Evolutionary conservation across 163 green algal species (phyloP).

Genomic region (Coccomyxa subellipsoidea): DNA sequence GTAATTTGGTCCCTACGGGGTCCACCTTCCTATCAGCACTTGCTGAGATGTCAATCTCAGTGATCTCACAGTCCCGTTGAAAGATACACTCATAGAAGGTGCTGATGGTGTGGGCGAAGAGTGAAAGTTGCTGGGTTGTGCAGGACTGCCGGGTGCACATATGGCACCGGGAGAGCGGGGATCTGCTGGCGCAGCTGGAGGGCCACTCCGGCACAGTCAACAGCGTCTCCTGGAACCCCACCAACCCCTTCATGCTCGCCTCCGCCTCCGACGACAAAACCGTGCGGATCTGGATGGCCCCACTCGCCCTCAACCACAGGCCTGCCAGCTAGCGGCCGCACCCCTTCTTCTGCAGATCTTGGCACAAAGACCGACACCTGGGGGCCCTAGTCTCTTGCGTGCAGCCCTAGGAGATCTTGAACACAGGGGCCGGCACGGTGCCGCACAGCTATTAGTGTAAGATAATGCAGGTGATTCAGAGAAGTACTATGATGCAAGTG

Average conservation of each 20-base stretch:
- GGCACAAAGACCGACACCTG: too few relatives aligned
- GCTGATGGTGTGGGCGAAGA: neutral
- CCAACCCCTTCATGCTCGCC: slow-evolving; percentile 79
- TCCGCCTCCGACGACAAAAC: slow-evolving; percentile 84
- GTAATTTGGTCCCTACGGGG: too few relatives aligned
- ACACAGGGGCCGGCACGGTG: too few relatives aligned
- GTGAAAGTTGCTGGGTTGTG: neutral
- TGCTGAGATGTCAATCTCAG: too few relatives aligned
- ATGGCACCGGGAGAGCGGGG: slow-evolving; percentile 77
- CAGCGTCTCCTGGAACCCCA: slow-evolving; percentile 84
- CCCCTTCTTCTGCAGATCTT: neutral
- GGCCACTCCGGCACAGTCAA: slow-evolving; percentile 92
- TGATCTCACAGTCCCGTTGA: too few relatives aligned
- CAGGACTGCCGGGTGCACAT: slow-evolving; percentile 72
- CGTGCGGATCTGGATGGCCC: slow-evolving; percentile 70
- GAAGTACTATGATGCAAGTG: too few relatives aligned
- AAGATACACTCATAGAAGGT: neutral
- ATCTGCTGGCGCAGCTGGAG: slow-evolving; percentile 73
- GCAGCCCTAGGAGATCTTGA: too few relatives aligned
- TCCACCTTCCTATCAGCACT: too few relatives aligned
- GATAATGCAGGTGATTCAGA: too few relatives aligned
- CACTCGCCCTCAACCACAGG: neutral
- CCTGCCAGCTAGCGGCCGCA: neutral
- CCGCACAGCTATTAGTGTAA: too few relatives aligned
- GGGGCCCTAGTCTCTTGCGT: too few relatives aligned